Base-by-base conservation (phyloP, 2,329 filamentous ascomycete species). In the Chaetothyriales sp. region DNA sequence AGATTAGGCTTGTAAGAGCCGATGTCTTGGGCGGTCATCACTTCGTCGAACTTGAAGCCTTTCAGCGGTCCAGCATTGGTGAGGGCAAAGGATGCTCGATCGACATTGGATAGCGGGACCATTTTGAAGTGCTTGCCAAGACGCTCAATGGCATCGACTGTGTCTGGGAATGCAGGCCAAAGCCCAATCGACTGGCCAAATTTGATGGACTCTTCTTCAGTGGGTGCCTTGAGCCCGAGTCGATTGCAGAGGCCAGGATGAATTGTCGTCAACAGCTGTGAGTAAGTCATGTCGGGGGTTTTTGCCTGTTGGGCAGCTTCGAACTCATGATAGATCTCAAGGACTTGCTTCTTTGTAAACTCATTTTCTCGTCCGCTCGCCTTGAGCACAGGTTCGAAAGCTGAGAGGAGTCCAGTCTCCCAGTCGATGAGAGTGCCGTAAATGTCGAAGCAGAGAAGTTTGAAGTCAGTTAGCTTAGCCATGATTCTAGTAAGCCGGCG, bases 381-480 rank as follows among this genome's bases (percentile, higher is more conserved):
- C 10, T 22, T 13, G 18, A 57, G 60, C 6, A 70, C 62, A n/a
- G 69, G 66, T 33, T 66, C 52, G 1, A 88, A 72, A 2, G 76
- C 72, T 2, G 66, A 58, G 49, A 76, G 66, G 52, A 87, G 76
- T 53, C 83, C 83, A n/a, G 70, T 64, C 65, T 88, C 82, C 84
- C 83, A 88, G 70, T 89, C 83, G 54, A 89, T 78, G 2, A 89
- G 75, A 0, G 86, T 90, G 65, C 85, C 85, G 66, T 86, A 89
- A 70, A 85, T 81, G 67, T 90, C 85, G 67, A 89, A 88, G 61
- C 80, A 81, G 48, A 87, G 77, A 54, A 78, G 67, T 50, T 59
- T 58, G 51, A 55, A 62, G 29, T 55, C 58, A 1, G 52, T 48
- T n/a, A 51, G 51, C n/a, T 50, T 52, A 10, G 51, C 28, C 47